These are phyloP conservation scores for Trypanosoma rangeli DNA, from an alignment of 208 protist species.

Conservation along the genomic window DNA sequence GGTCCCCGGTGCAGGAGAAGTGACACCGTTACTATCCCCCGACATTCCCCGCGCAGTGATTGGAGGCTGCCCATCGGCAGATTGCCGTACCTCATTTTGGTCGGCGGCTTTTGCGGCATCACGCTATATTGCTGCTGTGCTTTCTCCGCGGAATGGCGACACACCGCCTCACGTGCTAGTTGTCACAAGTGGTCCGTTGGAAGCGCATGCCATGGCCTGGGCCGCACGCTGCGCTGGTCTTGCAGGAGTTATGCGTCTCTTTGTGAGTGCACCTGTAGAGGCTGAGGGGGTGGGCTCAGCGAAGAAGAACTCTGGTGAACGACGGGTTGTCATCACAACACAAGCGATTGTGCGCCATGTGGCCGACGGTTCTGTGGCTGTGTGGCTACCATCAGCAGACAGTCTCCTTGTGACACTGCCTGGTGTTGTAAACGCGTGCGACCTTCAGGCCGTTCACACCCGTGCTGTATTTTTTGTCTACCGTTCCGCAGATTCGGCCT, in stretches of 20 bases:
- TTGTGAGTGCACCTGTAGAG: conserved; percentile 25
- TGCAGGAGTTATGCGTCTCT: conserved; percentile 38
- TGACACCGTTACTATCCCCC: conserved; percentile 35
- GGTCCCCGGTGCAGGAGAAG: neutral
- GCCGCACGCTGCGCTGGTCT: conserved; percentile 66
- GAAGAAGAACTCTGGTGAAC: conserved; percentile 35
- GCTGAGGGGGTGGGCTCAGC: conserved; percentile 16
- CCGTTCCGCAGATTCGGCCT: neutral
- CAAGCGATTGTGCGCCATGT: conserved; percentile 39
- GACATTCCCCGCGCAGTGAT: conserved; percentile 45
- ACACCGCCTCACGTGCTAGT: conserved; percentile 47
- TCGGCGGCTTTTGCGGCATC: conserved; percentile 51
- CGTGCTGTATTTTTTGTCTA: conserved; percentile 72
- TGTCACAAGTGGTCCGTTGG: conserved; percentile 46
- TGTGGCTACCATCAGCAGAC: conserved; percentile 40
- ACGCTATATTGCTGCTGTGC: conserved; percentile 39
- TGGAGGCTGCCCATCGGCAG: conserved; percentile 24
- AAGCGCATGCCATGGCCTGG: conserved; percentile 82
- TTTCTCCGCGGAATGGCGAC: conserved; percentile 11
- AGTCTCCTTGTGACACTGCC: conserved; percentile 74
- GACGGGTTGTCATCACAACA: conserved; percentile 58
- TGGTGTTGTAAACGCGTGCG: conserved; percentile 54
- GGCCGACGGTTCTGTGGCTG: conserved; percentile 16
- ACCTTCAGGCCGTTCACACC: conserved; percentile 68
- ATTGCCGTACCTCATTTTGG: conserved; percentile 41